Evolutionary conservation across 202 grass and related monocot genomes (phyloP).

Genomic region (Schoenoplectus tabernaemontani): DNA sequence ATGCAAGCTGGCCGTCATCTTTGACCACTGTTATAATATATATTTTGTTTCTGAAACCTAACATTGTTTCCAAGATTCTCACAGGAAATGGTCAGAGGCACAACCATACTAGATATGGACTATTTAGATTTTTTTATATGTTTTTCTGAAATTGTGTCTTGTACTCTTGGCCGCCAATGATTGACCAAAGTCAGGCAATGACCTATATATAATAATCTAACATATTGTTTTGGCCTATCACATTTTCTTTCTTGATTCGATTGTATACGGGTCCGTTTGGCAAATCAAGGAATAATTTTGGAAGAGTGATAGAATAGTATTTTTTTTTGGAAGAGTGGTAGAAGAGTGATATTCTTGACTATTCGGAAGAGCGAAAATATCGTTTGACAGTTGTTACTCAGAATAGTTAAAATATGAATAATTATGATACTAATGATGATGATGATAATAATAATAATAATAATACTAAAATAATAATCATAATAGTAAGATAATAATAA

Average conservation of each 20-base stretch:
- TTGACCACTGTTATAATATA: background rate
- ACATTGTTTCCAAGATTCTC: background rate
- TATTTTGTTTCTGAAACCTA: background rate
- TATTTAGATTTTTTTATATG: background rate
- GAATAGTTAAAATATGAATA: no score
- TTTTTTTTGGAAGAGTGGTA: no score
- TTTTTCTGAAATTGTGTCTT: background rate
- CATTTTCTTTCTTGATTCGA: background rate
- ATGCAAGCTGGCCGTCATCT: background rate
- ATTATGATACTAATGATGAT: no score
- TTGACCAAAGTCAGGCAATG: background rate
- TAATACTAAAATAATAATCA: no score
- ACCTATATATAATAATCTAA: background rate
- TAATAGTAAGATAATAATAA: no score
- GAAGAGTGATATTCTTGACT: no score
- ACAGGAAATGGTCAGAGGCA: background rate
- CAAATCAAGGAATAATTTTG: no score
- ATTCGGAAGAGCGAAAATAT: no score
- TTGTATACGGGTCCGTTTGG: background rate
- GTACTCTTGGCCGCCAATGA: background rate
- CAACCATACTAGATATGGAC: background rate
- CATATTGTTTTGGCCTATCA: constrained; percentile 10
- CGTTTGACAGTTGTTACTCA: no score
- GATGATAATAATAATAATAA: no score
- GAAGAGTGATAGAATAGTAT: no score